A percentile compares a stretch with the other conserved stretches of the same genome.
These are phyloP conservation scores for Talaromyces rugulosus DNA, from an alignment of 2,329 filamentous ascomycete species.

Conservation along the genomic window DNA sequence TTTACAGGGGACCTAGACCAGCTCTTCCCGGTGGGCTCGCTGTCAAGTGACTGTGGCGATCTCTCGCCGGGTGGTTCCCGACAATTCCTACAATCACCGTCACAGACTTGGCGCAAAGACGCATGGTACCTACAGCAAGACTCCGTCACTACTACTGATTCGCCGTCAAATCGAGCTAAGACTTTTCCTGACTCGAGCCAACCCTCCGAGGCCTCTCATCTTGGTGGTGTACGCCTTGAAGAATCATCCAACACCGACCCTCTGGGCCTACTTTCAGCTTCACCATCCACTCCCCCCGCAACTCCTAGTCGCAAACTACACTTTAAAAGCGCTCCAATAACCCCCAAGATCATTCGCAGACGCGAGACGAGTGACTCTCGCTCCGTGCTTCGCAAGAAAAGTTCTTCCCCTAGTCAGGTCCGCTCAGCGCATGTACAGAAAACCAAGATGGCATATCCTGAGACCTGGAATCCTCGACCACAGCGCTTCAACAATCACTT, in stretches of 20 bases:
- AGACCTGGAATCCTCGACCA: conserved; percentile 51
- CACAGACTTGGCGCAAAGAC: conserved; percentile 53
- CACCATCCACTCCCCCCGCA: conserved; percentile 33
- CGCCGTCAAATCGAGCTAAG: conserved; percentile 8
- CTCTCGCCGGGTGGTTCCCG: conserved; percentile 47
- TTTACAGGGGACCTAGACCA: conserved; percentile 48
- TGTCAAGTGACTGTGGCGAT: conserved; percentile 50
- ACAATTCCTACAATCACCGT: conserved; percentile 34
- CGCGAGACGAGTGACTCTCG: conserved; percentile 40
- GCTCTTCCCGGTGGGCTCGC: conserved; percentile 48
- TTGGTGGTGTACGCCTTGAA: conserved; percentile 26
- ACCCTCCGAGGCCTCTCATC: conserved; percentile 26
- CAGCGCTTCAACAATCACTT: conserved; percentile 48
- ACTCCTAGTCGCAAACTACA: conserved; percentile 32
- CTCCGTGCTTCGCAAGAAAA: conserved; percentile 38
- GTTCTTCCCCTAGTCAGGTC: conserved; percentile 51
- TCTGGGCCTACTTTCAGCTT: conserved; percentile 20
- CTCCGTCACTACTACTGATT: conserved; percentile 32
- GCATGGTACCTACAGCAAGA: conserved; percentile 50
- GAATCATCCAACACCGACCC: conserved; percentile 22
- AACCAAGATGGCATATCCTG: conserved; percentile 38
- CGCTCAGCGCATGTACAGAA: conserved; percentile 48
- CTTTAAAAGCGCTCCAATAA: conserved; percentile 33
- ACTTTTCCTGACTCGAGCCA: conserved; percentile 30
- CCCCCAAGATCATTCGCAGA: conserved; percentile 36